phyloP scores from a whole-genome alignment of 768 basidiomycete genomes.

The Serendipita vermifera region DNA sequence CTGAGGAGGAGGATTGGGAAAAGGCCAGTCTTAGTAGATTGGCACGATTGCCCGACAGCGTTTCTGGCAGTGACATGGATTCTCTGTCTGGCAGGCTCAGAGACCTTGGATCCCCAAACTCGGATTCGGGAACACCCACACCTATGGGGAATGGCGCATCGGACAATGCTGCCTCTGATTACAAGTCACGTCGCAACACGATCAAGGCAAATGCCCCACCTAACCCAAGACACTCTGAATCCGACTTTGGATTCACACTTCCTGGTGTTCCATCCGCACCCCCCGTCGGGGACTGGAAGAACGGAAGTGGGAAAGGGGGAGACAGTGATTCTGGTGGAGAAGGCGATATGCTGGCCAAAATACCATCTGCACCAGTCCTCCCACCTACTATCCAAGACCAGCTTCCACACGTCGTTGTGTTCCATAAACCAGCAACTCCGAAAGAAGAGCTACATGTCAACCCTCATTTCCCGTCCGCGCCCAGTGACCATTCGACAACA shows the following conservation, averaged over 20 bases:
- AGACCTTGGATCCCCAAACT: neutral
- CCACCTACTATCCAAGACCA: conserved; percentile 3
- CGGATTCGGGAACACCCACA: neutral
- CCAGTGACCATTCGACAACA: neutral
- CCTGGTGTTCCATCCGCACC: conserved; percentile 13
- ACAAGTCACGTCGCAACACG: neutral
- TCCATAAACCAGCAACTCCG: neutral
- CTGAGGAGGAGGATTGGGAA: neutral
- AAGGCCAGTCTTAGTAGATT: neutral
- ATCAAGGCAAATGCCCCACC: neutral
- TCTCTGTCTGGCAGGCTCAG: neutral
- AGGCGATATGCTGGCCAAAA: neutral
- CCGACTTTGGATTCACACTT: conserved; percentile 12
- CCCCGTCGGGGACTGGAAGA: conserved; percentile 6
- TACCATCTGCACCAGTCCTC: conserved; percentile 1
- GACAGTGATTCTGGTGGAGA: neutral
- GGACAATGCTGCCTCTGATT: neutral
- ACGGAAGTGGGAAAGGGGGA: neutral
- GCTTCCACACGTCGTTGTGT: neutral
- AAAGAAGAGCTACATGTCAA: conserved; percentile 8
- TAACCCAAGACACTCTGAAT: neutral
- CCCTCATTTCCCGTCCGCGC: conserved; percentile 10
- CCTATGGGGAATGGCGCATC: neutral
- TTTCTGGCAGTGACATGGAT: neutral
- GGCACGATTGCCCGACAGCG: neutral